Base-by-base conservation (phyloP, 768 basidiomycete species). In the Pleurotus tuoliensis region DNA sequence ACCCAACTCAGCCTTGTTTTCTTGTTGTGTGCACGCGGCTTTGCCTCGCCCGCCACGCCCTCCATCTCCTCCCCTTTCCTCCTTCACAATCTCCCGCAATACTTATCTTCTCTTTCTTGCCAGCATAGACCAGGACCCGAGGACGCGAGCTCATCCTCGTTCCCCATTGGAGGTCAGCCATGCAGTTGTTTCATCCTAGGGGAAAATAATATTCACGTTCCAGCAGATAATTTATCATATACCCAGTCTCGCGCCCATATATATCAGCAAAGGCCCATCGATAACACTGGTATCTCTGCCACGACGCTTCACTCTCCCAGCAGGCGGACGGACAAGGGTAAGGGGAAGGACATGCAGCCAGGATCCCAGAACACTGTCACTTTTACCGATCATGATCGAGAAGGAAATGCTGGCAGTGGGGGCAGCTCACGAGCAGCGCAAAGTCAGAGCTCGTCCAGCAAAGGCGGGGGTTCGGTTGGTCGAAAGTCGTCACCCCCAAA, bases 141-240 rank as follows among this genome's bases (percentile, higher is more conserved):
- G 51, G 51, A 53, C 37, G 34, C 51, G 11, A 40, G 48, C 48
- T 50, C 48, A 34, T 27, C 48, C 20, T 50, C 20, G 15, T 34
- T 34, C 15, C 20, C 48, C 48, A 50, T 24, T 50, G 25, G 27
- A 50, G 48, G 48, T 50, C 20, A 50, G 48, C 13, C 7, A 50
- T 34, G 45, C 47, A 58, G 43, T 54, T 55, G 38, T 59, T 56
- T 38, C 41, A 30, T 61, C 72, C 72, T 70, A 41, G 15, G 51
- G 51, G 39, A 39, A 40, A 53, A 13, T 51, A 30, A 53, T 34
- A 34, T 53, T 53, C 51, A 53, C 51, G 38, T 53, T 53, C 37
- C 65, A 63, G 64, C 67, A 61, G 65, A 67, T 71, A 66, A 69
- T 66, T 67, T 70, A 66, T 64, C 66, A 57, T 65, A 66, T 65